These are phyloP conservation scores for Nicotiana knightiana DNA, from an alignment of 257 asterid species.

Conservation along the genomic window DNA sequence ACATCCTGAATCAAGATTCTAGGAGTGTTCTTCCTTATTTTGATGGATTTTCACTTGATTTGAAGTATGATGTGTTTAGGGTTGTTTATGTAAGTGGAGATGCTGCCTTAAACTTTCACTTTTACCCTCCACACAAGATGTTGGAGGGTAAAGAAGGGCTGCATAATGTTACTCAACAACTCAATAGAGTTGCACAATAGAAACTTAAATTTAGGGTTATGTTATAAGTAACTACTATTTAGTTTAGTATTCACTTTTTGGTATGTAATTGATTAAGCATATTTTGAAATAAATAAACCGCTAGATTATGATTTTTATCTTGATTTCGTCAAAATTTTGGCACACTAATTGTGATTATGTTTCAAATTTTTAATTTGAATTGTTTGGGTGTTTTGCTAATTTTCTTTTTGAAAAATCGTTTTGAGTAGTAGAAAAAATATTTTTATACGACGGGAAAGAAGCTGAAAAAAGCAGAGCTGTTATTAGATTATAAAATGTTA, in stretches of 20 bases:
- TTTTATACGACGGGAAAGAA: too few relatives aligned
- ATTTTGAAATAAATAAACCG: not conserved
- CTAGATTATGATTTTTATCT: too few relatives aligned
- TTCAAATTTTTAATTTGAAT: too few relatives aligned
- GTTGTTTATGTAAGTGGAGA: constrained; percentile 45
- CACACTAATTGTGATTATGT: too few relatives aligned
- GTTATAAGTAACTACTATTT: not conserved
- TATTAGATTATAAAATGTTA: too few relatives aligned
- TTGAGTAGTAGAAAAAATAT: too few relatives aligned
- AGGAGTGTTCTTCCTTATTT: constrained; percentile 39
- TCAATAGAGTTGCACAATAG: not conserved
- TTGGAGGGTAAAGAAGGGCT: constrained; percentile 16
- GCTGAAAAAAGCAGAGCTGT: too few relatives aligned
- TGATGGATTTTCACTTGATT: constrained; percentile 33
- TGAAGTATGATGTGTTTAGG: constrained; percentile 57
- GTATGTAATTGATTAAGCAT: not conserved
- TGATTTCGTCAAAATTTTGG: too few relatives aligned
- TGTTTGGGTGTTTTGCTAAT: too few relatives aligned
- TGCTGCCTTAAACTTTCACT: constrained; percentile 5
- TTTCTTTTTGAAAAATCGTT: too few relatives aligned
- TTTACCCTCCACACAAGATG: constrained; percentile 13
- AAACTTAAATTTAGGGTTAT: not conserved
- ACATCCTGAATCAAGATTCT: constrained; percentile 36
- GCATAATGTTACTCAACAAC: constrained; percentile 8
- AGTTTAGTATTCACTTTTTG: not conserved